Conservation (phyloP, 1,139 yeast species). For the Lodderomyces orthopsilosis region DNA sequence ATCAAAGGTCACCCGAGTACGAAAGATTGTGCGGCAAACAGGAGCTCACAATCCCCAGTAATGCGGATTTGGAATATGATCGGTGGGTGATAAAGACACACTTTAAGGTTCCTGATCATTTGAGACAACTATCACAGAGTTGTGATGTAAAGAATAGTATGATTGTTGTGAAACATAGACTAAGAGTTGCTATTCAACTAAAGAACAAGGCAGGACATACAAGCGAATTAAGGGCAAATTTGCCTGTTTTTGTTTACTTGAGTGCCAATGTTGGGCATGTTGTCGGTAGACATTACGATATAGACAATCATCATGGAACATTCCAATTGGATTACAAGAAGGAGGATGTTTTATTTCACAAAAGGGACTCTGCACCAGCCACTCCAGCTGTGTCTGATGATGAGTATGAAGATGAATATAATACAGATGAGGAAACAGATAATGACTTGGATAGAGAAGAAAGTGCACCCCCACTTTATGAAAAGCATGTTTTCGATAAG, state of each 20-base stretch:
- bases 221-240: conserved; percentile 65
- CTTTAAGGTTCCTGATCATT: conserved; percentile 49
- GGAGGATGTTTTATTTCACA: conserved; percentile 38
- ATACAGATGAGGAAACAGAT: conserved; percentile 15
- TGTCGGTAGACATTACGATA: conserved; percentile 48
- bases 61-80: conserved; percentile 37
- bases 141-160: conserved; percentile 49
- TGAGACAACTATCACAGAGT: conserved; percentile 56
- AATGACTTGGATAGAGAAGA: conserved; percentile 30
- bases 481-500: conserved; percentile 35
- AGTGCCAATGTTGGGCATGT: conserved; percentile 52
- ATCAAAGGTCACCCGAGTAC: conserved; percentile 41
- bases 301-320: conserved; percentile 50
- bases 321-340: conserved; percentile 36
- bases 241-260: conserved; percentile 59
- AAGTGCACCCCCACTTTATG: conserved; percentile 44
- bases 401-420: conserved; percentile 16
- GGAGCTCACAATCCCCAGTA: conserved; percentile 25
- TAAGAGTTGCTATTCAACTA: conserved; percentile 54
- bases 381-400: conserved; percentile 15
- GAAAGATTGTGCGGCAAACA: conserved; percentile 38
- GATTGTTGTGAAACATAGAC: conserved; percentile 58
- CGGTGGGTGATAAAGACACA: conserved; percentile 50
- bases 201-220: conserved; percentile 61
- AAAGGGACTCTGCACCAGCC: conserved; percentile 15